These are phyloP conservation scores for Colletotrichum caudatum DNA, from an alignment of 2,329 filamentous ascomycete species.

Conservation along the genomic window DNA sequence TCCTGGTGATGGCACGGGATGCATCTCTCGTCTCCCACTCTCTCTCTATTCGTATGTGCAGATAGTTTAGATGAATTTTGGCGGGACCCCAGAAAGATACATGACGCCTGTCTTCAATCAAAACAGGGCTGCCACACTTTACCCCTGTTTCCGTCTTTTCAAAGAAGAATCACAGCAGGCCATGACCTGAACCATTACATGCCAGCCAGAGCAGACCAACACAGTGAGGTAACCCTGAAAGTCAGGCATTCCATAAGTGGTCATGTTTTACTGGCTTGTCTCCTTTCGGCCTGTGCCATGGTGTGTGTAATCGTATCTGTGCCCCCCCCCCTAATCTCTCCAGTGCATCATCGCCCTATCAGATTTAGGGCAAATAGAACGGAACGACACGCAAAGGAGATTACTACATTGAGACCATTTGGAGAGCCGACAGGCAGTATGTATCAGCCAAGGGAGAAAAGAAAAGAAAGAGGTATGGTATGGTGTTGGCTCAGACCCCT, in stretches of 20 bases:
- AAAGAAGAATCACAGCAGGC: not conserved
- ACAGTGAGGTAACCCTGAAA: constrained; percentile 3
- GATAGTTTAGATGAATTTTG: not conserved
- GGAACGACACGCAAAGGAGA: not conserved
- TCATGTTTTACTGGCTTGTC: constrained; percentile 22
- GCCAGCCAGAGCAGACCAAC: not conserved
- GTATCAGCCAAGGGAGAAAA: constrained; percentile 22
- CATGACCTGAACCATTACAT: not conserved
- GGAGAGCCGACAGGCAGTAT: constrained; percentile 9
- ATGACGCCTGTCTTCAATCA: not conserved
- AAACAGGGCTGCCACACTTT: not conserved
- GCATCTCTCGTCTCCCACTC: not conserved
- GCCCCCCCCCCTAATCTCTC: not conserved
- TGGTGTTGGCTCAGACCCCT: not conserved
- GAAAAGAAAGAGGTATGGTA: not conserved
- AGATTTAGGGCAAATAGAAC: not conserved
- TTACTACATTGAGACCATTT: constrained; percentile 5
- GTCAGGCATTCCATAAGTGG: constrained; percentile 4
- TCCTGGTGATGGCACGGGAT: not conserved
- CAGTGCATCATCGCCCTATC: not conserved
- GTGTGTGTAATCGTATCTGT: constrained; percentile 2
- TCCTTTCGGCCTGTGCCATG: constrained; percentile 4
- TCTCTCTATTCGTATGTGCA: not conserved
- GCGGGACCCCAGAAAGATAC: not conserved
- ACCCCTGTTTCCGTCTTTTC: not conserved